Evolutionary conservation across 371 early-diverging fungal species (phyloP), one percentile per base, ranked within the genome.

Genomic region (Dentiscutata heterogama): DNA sequence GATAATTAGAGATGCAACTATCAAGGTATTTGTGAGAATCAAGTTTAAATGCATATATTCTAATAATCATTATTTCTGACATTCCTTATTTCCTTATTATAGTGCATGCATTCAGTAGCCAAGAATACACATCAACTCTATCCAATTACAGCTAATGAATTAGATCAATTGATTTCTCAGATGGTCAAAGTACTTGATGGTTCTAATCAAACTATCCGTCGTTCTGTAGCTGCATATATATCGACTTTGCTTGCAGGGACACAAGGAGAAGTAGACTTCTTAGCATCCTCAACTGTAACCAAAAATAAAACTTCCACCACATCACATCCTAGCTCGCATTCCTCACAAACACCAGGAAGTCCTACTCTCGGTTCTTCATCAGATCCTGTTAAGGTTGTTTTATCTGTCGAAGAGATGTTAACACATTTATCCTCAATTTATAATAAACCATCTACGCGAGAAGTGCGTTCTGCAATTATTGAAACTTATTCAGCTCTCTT

Each of bases 401-500:
- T 95, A 83, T 86, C 91, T 2, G 88, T 94, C 39, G 91, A 89
- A 13, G 95, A 96, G 70, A 92, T 95, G 88, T 86, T 96, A 4
- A 68, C 82, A 2, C 88, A 93, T 68, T 86, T 97, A 14, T 90
- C 92, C 0, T 77, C 76, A 1, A 86, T 90, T 8, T 95, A 94
- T 83, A 93, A 89, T 68, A 92, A 88, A 46, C 86, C 85, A 18
- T 85, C 86, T 14, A 87, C 95, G 1, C 89, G 94, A 18, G 97
- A 97, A 51, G 88, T 92, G 22, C 92, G 94, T 0, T 90, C 95
- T 0, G 96, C 96, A 7, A 86, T 97, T 1, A 86, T 95, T 14
- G 96, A 97, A 82, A 90, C 94, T 0, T 97, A 96, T 86, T 93
- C 94, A 0, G 89, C 91, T 1, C 82, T 96, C 5, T 92, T 96